A percentile compares a stretch with the other conserved stretches of the same genome.
phyloP scores from a whole-genome alignment of 2,329 filamentous ascomycete species.

The Massarina eburnea region DNA sequence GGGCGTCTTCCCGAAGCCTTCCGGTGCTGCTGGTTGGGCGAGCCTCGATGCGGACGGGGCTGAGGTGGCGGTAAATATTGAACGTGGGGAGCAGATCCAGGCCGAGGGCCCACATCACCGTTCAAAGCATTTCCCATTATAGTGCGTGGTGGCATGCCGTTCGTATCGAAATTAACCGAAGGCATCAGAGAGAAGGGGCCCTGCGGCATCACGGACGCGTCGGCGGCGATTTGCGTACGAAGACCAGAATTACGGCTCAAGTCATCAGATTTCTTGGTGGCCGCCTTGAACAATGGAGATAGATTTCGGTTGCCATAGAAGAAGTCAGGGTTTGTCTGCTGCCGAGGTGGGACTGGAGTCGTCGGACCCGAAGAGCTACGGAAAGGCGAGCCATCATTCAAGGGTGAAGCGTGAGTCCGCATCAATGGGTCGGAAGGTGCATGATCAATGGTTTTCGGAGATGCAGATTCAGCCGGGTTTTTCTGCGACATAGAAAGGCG shows the following conservation, averaged over 20 bases:
- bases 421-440: conserved; percentile 23
- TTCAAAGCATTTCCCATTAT: conserved; percentile 18
- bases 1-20: conserved; percentile 25
- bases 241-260: conserved; percentile 46
- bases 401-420: conserved; percentile 42
- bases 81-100: conserved; percentile 29
- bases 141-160: conserved; percentile 15
- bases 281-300: conserved; percentile 52
- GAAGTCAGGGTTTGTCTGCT: conserved; percentile 30
- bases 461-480: conserved; percentile 23
- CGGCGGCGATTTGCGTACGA: conserved; percentile 45
- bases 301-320: conserved; percentile 51
- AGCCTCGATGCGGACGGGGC: conserved; percentile 19
- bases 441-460: conserved; percentile 24
- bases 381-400: conserved; percentile 36
- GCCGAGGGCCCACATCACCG: conserved; percentile 18
- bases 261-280: conserved; percentile 41
- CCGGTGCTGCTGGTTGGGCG: conserved; percentile 25
- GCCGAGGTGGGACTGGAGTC: conserved; percentile 29
- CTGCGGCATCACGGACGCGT: conserved; percentile 30
- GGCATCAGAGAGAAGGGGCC: conserved; percentile 25
- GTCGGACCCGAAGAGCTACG: conserved; percentile 37
- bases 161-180: conserved; percentile 20
- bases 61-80: conserved; percentile 24
- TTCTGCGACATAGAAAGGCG: conserved; percentile 41